Percentiles rank a stretch among this genome's conserved stretches.
Evolutionary conservation across 495 filamentous ascomycete species (phyloP).

Genomic region (Hypoxylon subgilvum): DNA sequence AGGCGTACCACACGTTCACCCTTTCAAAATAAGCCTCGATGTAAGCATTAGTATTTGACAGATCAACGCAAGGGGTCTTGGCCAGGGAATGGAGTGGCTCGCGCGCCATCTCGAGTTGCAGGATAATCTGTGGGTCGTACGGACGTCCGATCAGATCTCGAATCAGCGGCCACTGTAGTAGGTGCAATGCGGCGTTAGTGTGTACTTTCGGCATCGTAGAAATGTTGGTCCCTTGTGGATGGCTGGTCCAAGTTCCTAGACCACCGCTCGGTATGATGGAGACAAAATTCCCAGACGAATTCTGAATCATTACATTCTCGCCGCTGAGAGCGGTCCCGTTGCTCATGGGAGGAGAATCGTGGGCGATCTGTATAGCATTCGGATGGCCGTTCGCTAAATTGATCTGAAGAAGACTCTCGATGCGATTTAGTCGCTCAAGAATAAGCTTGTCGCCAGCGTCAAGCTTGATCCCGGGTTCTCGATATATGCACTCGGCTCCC

Average conservation of each 20-base stretch:
- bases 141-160: constrained; percentile 74
- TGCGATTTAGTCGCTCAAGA: constrained; percentile 74
- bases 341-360: constrained; percentile 72
- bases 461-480: constrained; percentile 85
- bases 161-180: constrained; percentile 81
- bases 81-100: constrained; percentile 72
- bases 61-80: constrained; percentile 65
- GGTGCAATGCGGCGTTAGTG: constrained; percentile 77
- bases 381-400: constrained; percentile 58
- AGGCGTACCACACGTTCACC: constrained; percentile 85
- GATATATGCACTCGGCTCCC: constrained; percentile 81
- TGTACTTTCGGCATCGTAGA: constrained; percentile 85
- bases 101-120: constrained; percentile 82
- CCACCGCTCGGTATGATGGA: constrained; percentile 69
- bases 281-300: constrained; percentile 53
- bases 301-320: constrained; percentile 63
- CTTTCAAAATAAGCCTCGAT: constrained; percentile 78
- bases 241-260: constrained; percentile 72
- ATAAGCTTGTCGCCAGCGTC: constrained; percentile 87
- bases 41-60: constrained; percentile 76
- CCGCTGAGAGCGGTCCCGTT: constrained; percentile 70
- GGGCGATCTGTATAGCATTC: constrained; percentile 50
- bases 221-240: constrained; percentile 66
- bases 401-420: constrained; percentile 77
- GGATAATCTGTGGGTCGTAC: constrained; percentile 76